These are phyloP conservation scores for Chaetoceros tenuissimus DNA, from an alignment of 108 stramenopile species.

Conservation along the genomic window DNA sequence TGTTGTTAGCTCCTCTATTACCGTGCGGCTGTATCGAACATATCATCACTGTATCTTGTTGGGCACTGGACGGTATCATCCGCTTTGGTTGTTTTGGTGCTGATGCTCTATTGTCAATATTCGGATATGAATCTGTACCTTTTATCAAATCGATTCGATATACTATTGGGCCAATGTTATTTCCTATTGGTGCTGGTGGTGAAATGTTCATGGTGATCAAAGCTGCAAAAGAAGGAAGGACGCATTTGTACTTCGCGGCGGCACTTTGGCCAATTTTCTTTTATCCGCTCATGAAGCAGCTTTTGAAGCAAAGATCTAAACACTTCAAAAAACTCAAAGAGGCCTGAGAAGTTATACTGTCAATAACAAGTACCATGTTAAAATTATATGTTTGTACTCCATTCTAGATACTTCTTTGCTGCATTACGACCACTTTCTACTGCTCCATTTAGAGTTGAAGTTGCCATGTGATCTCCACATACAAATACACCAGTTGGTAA, in stretches of 20 bases:
- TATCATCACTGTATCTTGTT: conserved; percentile 21
- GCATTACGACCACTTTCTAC: conserved; percentile 71
- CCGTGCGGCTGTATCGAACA: conserved; percentile 18
- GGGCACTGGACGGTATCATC: conserved; percentile 31
- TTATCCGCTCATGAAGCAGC: conserved; percentile 30
- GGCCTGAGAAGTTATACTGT: no score
- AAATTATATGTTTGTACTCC: no score
- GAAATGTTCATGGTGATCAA: conserved; percentile 39
- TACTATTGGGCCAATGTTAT: conserved; percentile 30
- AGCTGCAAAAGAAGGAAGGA: conserved; percentile 6
- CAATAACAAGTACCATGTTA: no score
- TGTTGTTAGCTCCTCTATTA: conserved; percentile 26
- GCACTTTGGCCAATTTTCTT: conserved; percentile 39
- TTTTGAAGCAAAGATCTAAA: conserved; percentile 34
- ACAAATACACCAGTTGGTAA: conserved; percentile 63
- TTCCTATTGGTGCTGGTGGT: conserved; percentile 35
- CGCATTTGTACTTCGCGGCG: conserved; percentile 14
- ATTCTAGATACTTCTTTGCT: no score
- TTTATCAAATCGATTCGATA: conserved; percentile 28
- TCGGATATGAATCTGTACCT: conserved; percentile 1
- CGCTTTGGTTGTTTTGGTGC: conserved; percentile 39
- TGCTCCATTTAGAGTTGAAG: conserved; percentile 83
- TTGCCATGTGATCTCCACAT: conserved; percentile 83
- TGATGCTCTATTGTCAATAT: conserved; percentile 5
- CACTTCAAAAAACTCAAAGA: conserved; percentile 11